Evolutionary conservation across 1,284 basidiomycete genomes (phyloP), one percentile per base, ranked within the genome.

Genomic region (Puccinia polysora): DNA sequence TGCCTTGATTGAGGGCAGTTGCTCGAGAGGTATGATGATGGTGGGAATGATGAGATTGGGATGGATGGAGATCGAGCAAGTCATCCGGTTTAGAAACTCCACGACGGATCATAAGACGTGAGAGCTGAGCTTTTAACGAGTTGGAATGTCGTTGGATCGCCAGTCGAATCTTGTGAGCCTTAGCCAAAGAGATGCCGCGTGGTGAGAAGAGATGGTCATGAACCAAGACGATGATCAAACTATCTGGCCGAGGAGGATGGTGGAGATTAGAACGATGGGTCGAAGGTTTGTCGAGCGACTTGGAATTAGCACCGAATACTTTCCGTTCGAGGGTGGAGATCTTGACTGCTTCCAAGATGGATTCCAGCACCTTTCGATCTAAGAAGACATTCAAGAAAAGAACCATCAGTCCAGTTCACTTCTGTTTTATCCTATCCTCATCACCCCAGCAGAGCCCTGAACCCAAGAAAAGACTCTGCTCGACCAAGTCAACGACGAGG

Each of bases 131-230:
- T 34, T 49, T 36, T 7, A 70, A 47, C n/a, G 56, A 30, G 34
- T 70, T 58, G 55, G 75, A 75, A 74, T 78, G 77, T 71, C 75
- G 75, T 59, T 78, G 76, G n/a, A 78, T 62, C 65, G 77, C 76
- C 56, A 74, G 75, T 25, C 77, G 58, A 2, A 78, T 52, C 74
- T 78, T 78, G 74, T 79, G 78, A 59, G 76, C 76, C 64, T 78
- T 78, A 3, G 78, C 72, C 18, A 79, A 63, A 4, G 75, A 73
- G 25, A 79, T 77, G 3, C 80, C 79, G 20, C 90, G 88, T 20
- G 85, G 81, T 18, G 88, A 84, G 56, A 95, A 83, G 36, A 97
- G 83, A 14, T 92, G 81, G 79, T 97, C 93, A 76, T 96, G 92
- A 2, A 93, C 86, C 34, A 96, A 86, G 47, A 94, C 87, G 15